These are phyloP conservation scores for Globomyces sp. DNA, from an alignment of 371 early-diverging fungal genomes.

Conservation along the genomic window DNA sequence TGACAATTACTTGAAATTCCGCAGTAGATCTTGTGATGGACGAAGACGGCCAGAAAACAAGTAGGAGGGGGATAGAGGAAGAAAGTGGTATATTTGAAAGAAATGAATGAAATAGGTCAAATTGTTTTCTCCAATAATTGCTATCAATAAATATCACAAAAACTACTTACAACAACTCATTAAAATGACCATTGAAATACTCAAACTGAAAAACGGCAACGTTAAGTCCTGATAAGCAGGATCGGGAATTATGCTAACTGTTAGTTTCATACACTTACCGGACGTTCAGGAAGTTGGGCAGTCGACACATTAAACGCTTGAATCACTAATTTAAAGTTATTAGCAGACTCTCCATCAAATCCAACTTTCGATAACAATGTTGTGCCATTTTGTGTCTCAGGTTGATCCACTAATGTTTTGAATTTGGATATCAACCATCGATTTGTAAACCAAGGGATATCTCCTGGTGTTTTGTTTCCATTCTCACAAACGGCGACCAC, in stretches of 20 bases:
- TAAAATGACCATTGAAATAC: constrained; percentile 3
- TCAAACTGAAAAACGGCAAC: constrained; percentile 40
- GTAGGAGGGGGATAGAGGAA: constrained; percentile 25
- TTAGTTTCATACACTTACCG: background rate
- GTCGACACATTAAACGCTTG: too few relatives aligned
- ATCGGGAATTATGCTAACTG: constrained; percentile 23
- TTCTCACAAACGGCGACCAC: background rate
- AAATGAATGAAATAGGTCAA: constrained; percentile 20
- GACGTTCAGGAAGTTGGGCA: too few relatives aligned
- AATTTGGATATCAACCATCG: constrained; percentile 18
- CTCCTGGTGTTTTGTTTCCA: background rate
- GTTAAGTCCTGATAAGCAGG: constrained; percentile 27
- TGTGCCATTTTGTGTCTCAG: too few relatives aligned
- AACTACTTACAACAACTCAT: background rate
- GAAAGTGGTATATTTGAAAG: constrained; percentile 18
- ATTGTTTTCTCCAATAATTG: constrained; percentile 28
- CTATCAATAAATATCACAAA: background rate
- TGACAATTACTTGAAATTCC: constrained; percentile 16
- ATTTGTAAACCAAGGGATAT: constrained; percentile 12
- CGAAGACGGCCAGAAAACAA: constrained; percentile 21
- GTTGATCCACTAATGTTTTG: background rate
- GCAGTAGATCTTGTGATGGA: background rate
- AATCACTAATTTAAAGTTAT: too few relatives aligned
- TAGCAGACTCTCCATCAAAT: too few relatives aligned
- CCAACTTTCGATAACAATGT: too few relatives aligned